These are phyloP conservation scores for Yamadazyma diospyri DNA, from an alignment of 1,139 yeast genomes.

Conservation along the genomic window DNA sequence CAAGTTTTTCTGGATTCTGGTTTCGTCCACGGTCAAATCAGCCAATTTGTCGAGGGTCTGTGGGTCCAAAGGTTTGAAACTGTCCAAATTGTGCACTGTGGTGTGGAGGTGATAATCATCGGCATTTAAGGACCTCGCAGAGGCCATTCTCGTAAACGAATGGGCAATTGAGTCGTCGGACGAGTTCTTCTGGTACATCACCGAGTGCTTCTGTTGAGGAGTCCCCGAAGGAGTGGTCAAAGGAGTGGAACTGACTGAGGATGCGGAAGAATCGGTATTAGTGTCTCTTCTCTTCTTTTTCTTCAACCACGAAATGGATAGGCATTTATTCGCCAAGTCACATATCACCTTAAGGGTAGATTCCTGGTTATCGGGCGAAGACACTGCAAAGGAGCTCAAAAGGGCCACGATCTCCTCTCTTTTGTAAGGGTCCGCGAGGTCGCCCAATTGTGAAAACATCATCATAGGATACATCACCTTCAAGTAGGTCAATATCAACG, in stretches of 20 bases:
- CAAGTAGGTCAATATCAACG: slow-evolving; percentile 67
- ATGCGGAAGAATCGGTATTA: slow-evolving; percentile 11
- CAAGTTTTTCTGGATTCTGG: slow-evolving; percentile 5
- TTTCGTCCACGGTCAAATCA: slow-evolving; percentile 3
- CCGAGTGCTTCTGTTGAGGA: slow-evolving; percentile 2
- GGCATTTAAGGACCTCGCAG: slow-evolving; percentile 34
- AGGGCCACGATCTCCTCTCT: slow-evolving; percentile 49
- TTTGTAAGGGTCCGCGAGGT: slow-evolving; percentile 52
- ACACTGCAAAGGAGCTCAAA: slow-evolving; percentile 43
- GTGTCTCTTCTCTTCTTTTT: slow-evolving; percentile 9
- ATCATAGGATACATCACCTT: slow-evolving; percentile 74
- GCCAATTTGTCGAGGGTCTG: slow-evolving; percentile 11
- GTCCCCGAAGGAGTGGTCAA: slow-evolving; percentile 2
- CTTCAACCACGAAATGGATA: slow-evolving; percentile 55
- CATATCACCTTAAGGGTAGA: slow-evolving; percentile 38
- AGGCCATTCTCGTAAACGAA: slow-evolving; percentile 32
- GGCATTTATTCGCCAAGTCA: slow-evolving; percentile 60
- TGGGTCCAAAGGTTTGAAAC: background rate
- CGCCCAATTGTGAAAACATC: slow-evolving; percentile 57
- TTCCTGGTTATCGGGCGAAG: slow-evolving; percentile 5
- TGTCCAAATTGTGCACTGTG: slow-evolving; percentile 24
- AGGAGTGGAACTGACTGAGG: slow-evolving; percentile 10
- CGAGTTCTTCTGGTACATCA: slow-evolving; percentile 9
- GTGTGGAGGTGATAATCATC: slow-evolving; percentile 39
- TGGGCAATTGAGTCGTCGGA: slow-evolving; percentile 26